Evolutionary conservation across 2,329 filamentous ascomycete species (phyloP).

Genomic region (Fusarium temperatum): DNA sequence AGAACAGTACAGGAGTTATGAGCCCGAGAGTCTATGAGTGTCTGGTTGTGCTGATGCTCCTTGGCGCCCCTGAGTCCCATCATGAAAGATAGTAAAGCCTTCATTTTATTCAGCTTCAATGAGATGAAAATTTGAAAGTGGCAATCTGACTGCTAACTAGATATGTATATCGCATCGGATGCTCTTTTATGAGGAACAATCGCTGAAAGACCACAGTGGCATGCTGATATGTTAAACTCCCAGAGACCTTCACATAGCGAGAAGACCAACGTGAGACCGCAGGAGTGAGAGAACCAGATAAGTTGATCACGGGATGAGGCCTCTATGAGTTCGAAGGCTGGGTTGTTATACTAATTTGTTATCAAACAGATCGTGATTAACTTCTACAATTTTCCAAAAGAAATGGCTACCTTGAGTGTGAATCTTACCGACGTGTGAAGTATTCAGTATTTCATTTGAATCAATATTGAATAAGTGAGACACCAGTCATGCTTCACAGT

Average conservation of each 20-base stretch:
- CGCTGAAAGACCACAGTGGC: neutral
- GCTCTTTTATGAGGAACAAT: neutral
- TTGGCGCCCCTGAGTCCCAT: neutral
- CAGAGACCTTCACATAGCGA: neutral
- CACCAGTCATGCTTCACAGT: neutral
- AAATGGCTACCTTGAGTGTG: neutral
- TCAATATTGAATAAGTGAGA: neutral
- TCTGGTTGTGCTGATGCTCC: too few relatives aligned
- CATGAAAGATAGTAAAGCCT: neutral
- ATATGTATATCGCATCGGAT: accelerated
- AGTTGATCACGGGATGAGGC: too few relatives aligned
- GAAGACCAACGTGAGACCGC: neutral
- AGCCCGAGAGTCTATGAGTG: neutral
- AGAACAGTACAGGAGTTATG: neutral
- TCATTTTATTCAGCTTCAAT: neutral
- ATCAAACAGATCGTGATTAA: neutral
- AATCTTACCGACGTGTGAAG: neutral
- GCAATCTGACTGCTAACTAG: neutral
- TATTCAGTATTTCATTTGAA: neutral
- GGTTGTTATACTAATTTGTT: neutral
- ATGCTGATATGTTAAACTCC: neutral
- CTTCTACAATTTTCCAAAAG: too few relatives aligned
- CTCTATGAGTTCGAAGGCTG: too few relatives aligned
- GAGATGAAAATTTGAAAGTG: neutral
- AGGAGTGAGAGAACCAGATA: too few relatives aligned